Evolutionary conservation across 306 rosid genomes (phyloP), one percentile per base, ranked within the genome.

Genomic region (Purshia tridentata): DNA sequence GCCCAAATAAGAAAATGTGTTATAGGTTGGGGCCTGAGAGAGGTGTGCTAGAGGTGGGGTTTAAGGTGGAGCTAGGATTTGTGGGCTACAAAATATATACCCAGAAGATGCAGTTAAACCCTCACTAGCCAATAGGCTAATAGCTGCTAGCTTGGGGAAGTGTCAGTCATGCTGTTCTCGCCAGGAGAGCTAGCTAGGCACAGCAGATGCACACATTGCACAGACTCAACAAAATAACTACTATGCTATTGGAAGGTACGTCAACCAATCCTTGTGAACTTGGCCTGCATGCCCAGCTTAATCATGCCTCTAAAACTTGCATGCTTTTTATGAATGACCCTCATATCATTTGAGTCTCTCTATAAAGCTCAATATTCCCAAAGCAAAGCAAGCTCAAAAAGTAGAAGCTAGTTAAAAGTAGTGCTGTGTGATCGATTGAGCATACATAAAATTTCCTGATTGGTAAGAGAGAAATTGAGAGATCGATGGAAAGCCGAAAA

Each of bases 241-340:
- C 19, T 45, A 62, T 63, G 52, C 50, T 57, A 75, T 72, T 81
- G 77, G 90, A 81, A 85, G 97, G 88, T 88, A 75, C 68, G 80
- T 86, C 94, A 74, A 83, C 85, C 64, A 69, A 85, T 88, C 77
- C 86, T 54, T 82, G 92, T 91, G 97, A 88, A 69, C 71, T 29
- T 29, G 35, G 35, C 35, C 35, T 29, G 35, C 2, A 29, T 29
- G 35, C 35, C 35, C 35, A 29, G 35, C n/a, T 37, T 7, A 16
- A n/a, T 61, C 82, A 78, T 76, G 87, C 86, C 75, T 78, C 68
- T 35, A 46, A 58, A 81, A 74, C 84, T 80, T 74, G 47, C 41
- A 29, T 29, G 35, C 35, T 3, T 29, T 29, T 29, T 0, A 39
- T 46, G 61, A 12, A 37, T 10, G 8, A 14, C 45, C 23, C 45